Conservation (phyloP, 805 yeast species). For the Metschnikowia koreensis region DNA sequence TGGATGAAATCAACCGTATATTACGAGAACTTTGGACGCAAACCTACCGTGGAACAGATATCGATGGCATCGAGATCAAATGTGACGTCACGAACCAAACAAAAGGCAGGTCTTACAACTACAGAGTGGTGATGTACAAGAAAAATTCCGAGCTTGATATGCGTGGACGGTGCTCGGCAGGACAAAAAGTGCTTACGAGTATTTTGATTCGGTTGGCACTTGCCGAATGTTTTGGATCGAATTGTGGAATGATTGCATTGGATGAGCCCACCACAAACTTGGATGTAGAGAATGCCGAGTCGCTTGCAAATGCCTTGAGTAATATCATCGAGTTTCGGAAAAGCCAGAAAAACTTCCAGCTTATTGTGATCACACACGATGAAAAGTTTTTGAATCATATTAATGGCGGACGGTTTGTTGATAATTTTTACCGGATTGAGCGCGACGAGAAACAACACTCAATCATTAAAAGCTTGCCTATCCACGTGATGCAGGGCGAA, state of each 20-base stretch:
- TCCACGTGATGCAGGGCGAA: constrained; percentile 36
- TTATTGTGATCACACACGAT: constrained; percentile 95
- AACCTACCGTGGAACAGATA: constrained; percentile 93
- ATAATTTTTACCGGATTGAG: constrained; percentile 77
- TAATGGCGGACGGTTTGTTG: constrained; percentile 82
- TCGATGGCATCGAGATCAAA: constrained; percentile 81
- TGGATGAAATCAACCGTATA: constrained; percentile 87
- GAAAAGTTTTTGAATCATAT: constrained; percentile 83
- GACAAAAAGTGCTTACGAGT: constrained; percentile 92
- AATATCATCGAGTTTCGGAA: constrained; percentile 72
- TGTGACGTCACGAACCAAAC: constrained; percentile 65
- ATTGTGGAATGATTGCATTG: constrained; percentile 92
- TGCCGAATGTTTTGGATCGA: constrained; percentile 92
- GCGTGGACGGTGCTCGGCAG: constrained; percentile 98
- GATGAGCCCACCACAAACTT: constrained; percentile 98
- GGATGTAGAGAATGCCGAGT: constrained; percentile 84
- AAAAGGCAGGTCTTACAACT: constrained; percentile 72
- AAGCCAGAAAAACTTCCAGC: constrained; percentile 83
- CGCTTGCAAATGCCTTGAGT: constrained; percentile 78
- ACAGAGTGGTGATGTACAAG: constrained; percentile 92
- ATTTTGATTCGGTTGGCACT: constrained; percentile 87
- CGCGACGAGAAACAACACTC: constrained; percentile 83
- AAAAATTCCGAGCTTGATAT: constrained; percentile 90
- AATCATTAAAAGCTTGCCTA: constrained; percentile 54
- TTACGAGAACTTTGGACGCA: constrained; percentile 90